Evolutionary conservation across 208 protist genomes (phyloP).

Genomic region (Jaenimonas drosophilae): DNA sequence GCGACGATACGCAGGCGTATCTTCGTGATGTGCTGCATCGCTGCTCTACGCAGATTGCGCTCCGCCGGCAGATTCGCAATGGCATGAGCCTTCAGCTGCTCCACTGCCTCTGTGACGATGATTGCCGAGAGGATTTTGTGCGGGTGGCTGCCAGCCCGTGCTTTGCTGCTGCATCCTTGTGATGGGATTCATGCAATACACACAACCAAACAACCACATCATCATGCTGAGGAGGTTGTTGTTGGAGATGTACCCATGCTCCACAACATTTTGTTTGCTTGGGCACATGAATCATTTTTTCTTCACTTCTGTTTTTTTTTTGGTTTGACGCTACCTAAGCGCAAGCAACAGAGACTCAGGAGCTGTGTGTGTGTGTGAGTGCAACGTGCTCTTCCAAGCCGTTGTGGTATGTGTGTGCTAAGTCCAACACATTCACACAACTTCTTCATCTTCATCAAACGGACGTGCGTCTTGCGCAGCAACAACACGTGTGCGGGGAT

Average conservation of each 20-base stretch:
- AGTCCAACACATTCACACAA: too few relatives aligned
- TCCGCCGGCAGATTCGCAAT: constrained; percentile 28
- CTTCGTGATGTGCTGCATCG: constrained; percentile 26
- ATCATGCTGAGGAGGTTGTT: too few relatives aligned
- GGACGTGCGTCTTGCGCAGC: too few relatives aligned
- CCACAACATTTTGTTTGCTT: too few relatives aligned
- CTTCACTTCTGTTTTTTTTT: background rate
- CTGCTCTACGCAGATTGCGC: constrained; percentile 26
- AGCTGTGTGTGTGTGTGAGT: constrained; percentile 14
- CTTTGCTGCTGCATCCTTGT: constrained; percentile 30
- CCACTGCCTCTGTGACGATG: constrained; percentile 54
- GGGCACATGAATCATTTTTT: constrained; percentile 7
- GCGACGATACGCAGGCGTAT: constrained; percentile 42
- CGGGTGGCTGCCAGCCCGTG: constrained; percentile 33
- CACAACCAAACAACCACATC: too few relatives aligned
- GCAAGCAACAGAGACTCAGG: constrained; percentile 2
- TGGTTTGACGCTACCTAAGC: constrained; percentile 2
- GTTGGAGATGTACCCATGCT: too few relatives aligned
- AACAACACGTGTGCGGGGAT: too few relatives aligned
- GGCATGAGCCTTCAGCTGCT: constrained; percentile 44
- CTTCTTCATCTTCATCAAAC: too few relatives aligned
- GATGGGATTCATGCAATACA: too few relatives aligned
- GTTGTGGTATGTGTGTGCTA: too few relatives aligned
- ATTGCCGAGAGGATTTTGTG: constrained; percentile 45
- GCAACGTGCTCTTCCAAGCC: too few relatives aligned